Conservation (phyloP, 805 yeast species). For the Nakazawaea pomicola region DNA sequence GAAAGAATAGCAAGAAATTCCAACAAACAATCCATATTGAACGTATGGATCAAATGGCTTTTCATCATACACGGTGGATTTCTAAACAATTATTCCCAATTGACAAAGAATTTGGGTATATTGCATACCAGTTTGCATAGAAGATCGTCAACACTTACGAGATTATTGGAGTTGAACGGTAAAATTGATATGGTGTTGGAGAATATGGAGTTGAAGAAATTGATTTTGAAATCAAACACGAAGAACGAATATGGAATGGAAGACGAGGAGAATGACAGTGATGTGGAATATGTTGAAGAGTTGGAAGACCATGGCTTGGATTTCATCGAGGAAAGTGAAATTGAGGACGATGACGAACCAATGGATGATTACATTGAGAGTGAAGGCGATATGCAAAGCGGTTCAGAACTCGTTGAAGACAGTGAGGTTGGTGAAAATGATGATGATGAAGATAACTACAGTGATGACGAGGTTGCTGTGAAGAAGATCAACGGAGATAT, state of each 20-base stretch:
- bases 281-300: constrained; percentile 71
- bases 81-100: constrained; percentile 40
- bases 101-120: constrained; percentile 35
- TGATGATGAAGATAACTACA: constrained; percentile 31
- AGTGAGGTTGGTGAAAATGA: constrained; percentile 54
- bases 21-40: constrained; percentile 42
- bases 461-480: constrained; percentile 35
- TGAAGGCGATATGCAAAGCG: constrained; percentile 14
- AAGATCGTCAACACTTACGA: constrained; percentile 43
- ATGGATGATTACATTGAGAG: constrained; percentile 22
- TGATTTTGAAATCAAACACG: constrained; percentile 24
- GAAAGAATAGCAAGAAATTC: constrained; percentile 49
- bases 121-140: constrained; percentile 43
- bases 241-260: constrained; percentile 25
- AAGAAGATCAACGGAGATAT: constrained; percentile 12
- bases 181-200: constrained; percentile 43
- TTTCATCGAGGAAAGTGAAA: constrained; percentile 19
- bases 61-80: constrained; percentile 51
- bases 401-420: constrained; percentile 20
- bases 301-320: constrained; percentile 43
- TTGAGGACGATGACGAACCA: constrained; percentile 20
- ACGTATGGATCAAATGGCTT: constrained; percentile 54
- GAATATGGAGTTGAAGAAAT: constrained; percentile 35
- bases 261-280: constrained; percentile 34
- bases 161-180: constrained; percentile 47